Evolutionary conservation across 2,329 filamentous ascomycete genomes (phyloP), one percentile per base, ranked within the genome.

Genomic region (Gaeumannomyces tritici): DNA sequence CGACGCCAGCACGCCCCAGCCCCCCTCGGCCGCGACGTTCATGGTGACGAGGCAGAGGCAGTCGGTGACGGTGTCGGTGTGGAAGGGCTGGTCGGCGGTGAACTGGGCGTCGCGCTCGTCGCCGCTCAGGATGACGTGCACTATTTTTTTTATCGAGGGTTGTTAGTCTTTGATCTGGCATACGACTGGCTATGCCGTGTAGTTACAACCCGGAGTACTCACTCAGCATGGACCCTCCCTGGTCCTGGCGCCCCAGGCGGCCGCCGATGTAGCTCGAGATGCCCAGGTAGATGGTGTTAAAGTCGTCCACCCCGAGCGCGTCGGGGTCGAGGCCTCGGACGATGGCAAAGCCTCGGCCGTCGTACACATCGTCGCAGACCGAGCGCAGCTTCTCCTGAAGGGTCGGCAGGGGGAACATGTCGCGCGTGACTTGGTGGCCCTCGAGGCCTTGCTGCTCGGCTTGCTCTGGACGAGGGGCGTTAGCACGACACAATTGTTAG

Each of bases 1-100:
- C 66, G 82, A 84, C 0, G 83, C 79, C 12, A 88, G 70, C 63
- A 80, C 80, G 66, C 83, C 86, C 63, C 81, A 74, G 1, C 86
- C 85, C 0, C 85, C 86, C 1, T 74, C 73, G 15, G 35, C 35
- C 13, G 35, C 35, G 35, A 18, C 35, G 35, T 5, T 42, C 15
- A 15, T 5, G 0, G 78, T 55, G 2, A 24, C 13, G 54, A 55
- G 26, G n/a, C 54, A 24, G 26, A 55, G 9, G 9, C n/a, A 55
- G n/a, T 55, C n/a, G 54, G n/a, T 26, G n/a, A 26, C n/a, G 4
- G 54, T 24, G n/a, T 55, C 35, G 18, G 54, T 55, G 54, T 55
- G n/a, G 51, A 55, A 55, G 5, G 51, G n/a, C 21, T 24, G 8
- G 26, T 55, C 21, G 21, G 8, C n/a, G n/a, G n/a, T 55, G 54